These are phyloP conservation scores for Schizosaccharomyces japonicus DNA, from an alignment of 805 yeast species.

Conservation along the genomic window DNA sequence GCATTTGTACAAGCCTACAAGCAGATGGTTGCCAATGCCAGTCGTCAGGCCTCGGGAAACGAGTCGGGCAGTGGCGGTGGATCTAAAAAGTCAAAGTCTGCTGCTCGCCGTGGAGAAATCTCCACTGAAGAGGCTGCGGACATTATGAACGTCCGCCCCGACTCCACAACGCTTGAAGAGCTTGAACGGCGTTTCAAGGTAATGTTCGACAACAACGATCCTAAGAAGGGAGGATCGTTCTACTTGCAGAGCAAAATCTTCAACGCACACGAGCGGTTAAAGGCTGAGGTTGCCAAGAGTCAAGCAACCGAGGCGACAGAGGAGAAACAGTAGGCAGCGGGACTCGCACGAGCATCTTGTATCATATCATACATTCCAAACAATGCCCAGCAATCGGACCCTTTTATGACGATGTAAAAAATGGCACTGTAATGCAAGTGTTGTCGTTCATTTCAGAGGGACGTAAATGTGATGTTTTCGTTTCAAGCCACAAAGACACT, in stretches of 20 bases:
- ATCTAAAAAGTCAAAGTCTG: constrained; percentile 8
- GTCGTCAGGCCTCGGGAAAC: constrained; percentile 38
- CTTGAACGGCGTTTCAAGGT: constrained; percentile 53
- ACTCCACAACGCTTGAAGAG: constrained; percentile 25
- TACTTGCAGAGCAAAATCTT: constrained; percentile 80
- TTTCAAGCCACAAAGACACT: too few species aligned
- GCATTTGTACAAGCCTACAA: constrained; percentile 93
- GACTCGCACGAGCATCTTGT: too few species aligned
- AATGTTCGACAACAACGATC: constrained; percentile 67
- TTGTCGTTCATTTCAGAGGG: too few species aligned
- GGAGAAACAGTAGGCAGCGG: neutral
- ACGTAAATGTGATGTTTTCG: too few species aligned
- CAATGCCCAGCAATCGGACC: too few species aligned
- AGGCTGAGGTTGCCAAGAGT: constrained; percentile 37
- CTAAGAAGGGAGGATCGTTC: constrained; percentile 89
- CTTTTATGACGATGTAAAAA: too few species aligned
- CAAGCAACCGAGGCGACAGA: constrained; percentile 4
- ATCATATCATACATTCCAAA: too few species aligned
- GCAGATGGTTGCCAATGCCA: constrained; percentile 88
- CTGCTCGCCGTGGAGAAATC: constrained; percentile 39
- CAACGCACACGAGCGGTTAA: constrained; percentile 79
- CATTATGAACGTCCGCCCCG: constrained; percentile 55
- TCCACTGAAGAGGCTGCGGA: constrained; percentile 75
- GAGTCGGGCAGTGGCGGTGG: neutral
- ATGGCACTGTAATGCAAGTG: too few species aligned